Conservation (phyloP, 805 yeast genomes). For the Metschnikowia henanensis region DNA sequence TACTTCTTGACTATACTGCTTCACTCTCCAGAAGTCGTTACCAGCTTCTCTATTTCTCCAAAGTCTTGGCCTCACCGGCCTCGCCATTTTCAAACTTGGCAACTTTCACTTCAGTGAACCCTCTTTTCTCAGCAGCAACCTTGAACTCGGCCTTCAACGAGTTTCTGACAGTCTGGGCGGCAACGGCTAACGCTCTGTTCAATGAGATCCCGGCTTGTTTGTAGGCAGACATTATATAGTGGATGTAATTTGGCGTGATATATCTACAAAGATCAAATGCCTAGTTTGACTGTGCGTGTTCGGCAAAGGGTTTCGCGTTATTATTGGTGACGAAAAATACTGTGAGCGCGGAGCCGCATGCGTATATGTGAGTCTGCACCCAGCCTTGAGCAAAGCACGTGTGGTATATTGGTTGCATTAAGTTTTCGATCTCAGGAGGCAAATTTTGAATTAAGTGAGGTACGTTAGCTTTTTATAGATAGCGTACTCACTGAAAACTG, state of each 20-base stretch:
- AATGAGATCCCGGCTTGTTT: conserved; percentile 54
- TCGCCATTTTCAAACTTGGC: conserved; percentile 73
- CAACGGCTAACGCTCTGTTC: conserved; percentile 87
- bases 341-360: background rate
- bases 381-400: no score
- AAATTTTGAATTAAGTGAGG: no score
- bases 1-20: no score
- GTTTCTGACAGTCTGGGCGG: conserved; percentile 85
- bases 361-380: conserved; percentile 7
- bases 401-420: no score
- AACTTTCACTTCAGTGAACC: conserved; percentile 69
- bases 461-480: no score
- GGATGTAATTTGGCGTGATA: background rate
- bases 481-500: no score
- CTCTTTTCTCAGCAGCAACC: conserved; percentile 71
- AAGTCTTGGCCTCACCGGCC: conserved; percentile 38
- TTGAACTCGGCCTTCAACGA: conserved; percentile 86
- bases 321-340: conserved; percentile 22
- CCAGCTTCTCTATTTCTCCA: conserved; percentile 24
- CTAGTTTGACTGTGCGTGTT: conserved; percentile 7
- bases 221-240: conserved; percentile 42
- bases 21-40: background rate
- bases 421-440: no score
- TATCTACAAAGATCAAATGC: background rate
- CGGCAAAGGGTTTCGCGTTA: conserved; percentile 13